Evolutionary conservation across 1,284 basidiomycete genomes (phyloP), one percentile per base, ranked within the genome.

Genomic region (Tilletia indica): DNA sequence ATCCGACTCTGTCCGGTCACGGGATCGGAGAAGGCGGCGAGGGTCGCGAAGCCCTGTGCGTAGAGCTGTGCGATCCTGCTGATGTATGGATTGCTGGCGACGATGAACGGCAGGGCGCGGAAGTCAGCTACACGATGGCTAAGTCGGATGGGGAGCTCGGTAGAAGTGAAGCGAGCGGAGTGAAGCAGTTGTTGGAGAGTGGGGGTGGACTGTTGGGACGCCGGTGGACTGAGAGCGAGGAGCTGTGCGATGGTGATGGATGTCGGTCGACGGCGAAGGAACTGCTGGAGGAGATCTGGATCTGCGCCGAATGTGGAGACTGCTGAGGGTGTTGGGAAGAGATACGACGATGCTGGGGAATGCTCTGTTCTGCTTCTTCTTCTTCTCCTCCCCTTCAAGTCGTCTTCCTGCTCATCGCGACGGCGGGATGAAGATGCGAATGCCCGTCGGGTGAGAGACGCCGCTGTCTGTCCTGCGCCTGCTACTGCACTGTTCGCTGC

Each of bases 31-130:
- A 93, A 89, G 21, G 87, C 90, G 31, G 91, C 90, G 38, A 94
- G 86, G 78, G 89, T 89, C 71, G 88, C 86, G 82, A 95, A 94
- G 79, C 91, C 91, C 45, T 89, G 87, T 75, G 89, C 87, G 85
- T 93, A 92, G 12, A 91, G 87, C 71, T 90, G 86, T 70, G 94
- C 87, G 6, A 90, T 90, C 71, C 88, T 89, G 8, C 91, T 88
- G 42, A 96, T 89, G 85, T 92, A 93, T 4, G 93, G 93, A 82
- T 96, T 95, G 73, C 91, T 92, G 19, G 92, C 93, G 49, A 94
- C 93, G 68, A 96, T 94, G 74, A 85, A 86, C 4, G 85, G 85
- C 0, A 86, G 73, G 12, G 80, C 77, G 36, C 81, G 78, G 64
- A 83, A 83, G 21, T 77, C 78, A 19, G 77, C 79, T 9, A 83